Percentiles rank a stretch among this genome's conserved stretches.
Evolutionary conservation across 768 basidiomycete species (phyloP).

Genomic region (Mycena chlorophos): DNA sequence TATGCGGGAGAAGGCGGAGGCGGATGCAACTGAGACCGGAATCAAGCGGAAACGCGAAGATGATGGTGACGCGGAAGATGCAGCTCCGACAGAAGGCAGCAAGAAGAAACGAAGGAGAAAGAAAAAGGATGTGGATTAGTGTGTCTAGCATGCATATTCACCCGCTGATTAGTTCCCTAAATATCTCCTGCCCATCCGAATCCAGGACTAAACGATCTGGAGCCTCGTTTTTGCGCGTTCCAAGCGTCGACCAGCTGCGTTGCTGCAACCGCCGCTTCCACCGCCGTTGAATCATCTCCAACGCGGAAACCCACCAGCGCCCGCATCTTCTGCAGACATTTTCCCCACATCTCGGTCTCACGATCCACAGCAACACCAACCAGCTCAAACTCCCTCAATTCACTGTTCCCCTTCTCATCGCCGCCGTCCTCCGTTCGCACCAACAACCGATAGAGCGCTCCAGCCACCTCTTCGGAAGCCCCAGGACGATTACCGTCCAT

Average conservation of each 20-base stretch:
- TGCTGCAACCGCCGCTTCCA: too few species aligned
- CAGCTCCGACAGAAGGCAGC: slow-evolving; percentile 27
- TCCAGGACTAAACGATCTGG: slow-evolving; percentile 8
- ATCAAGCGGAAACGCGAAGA: slow-evolving; percentile 19
- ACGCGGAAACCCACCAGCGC: slow-evolving; percentile 26
- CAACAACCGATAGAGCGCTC: slow-evolving; percentile 30
- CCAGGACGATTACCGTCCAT: slow-evolving; percentile 34
- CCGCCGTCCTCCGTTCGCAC: slow-evolving; percentile 33
- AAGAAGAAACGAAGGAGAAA: slow-evolving; percentile 46
- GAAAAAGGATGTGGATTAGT: slow-evolving; percentile 26
- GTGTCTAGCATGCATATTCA: not conserved
- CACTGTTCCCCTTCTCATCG: slow-evolving; percentile 17
- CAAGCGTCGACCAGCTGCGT: too few species aligned
- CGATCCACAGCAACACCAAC: slow-evolving; percentile 24
- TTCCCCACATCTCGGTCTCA: slow-evolving; percentile 27
- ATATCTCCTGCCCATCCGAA: slow-evolving; percentile 5
- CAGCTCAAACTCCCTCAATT: slow-evolving; percentile 30
- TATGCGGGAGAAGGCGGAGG: slow-evolving; percentile 12
- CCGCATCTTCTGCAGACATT: slow-evolving; percentile 34
- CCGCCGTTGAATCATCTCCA: not conserved
- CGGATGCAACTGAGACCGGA: not conserved
- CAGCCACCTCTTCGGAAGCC: slow-evolving; percentile 31
- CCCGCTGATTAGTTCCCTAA: not conserved
- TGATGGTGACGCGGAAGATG: slow-evolving; percentile 14
- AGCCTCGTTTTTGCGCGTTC: too few species aligned